phyloP scores from a whole-genome alignment of 1,139 yeast genomes.

The Sugiyamaella novakii region DNA sequence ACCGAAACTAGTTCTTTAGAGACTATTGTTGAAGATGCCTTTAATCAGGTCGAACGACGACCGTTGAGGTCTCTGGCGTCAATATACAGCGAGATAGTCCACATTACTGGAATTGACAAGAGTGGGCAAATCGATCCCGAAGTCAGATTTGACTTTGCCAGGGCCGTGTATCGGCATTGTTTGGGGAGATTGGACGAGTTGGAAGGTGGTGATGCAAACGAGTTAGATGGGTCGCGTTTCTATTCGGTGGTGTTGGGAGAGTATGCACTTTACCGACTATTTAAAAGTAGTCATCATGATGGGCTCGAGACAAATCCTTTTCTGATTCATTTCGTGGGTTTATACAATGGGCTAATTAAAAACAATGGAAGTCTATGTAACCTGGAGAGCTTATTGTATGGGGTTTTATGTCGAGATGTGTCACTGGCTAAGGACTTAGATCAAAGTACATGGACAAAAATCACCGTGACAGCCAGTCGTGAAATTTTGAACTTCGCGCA shows the following conservation, averaged over 20 bases:
- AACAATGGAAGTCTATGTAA: background rate
- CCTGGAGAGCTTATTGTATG: conserved; percentile 1
- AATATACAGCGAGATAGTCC: conserved; percentile 9
- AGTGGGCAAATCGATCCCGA: background rate
- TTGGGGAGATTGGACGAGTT: background rate
- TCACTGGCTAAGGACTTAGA: conserved; percentile 2
- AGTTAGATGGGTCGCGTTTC: conserved; percentile 7
- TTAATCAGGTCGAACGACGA: conserved; percentile 11
- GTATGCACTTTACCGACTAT: conserved; percentile 10
- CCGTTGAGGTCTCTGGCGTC: conserved; percentile 14
- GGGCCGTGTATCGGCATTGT: conserved; percentile 6
- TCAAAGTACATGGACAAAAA: conserved; percentile 8
- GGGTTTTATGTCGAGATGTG: conserved; percentile 1
- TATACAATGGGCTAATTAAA: conserved; percentile 1
- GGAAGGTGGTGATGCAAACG: background rate
- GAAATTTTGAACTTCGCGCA: too few species aligned
- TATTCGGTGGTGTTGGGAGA: conserved; percentile 11
- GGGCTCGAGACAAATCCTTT: conserved; percentile 24
- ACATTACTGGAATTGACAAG: conserved; percentile 8
- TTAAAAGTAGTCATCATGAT: background rate
- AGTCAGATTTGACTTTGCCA: conserved; percentile 5
- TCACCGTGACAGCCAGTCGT: background rate
- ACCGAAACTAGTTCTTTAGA: background rate
- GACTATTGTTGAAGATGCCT: conserved; percentile 2
- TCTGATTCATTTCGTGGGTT: conserved; percentile 21